A percentile compares a stretch with the other conserved stretches of the same genome.
Conservation (phyloP, 257 asterid species). For the Paraleonurus japonicus region DNA sequence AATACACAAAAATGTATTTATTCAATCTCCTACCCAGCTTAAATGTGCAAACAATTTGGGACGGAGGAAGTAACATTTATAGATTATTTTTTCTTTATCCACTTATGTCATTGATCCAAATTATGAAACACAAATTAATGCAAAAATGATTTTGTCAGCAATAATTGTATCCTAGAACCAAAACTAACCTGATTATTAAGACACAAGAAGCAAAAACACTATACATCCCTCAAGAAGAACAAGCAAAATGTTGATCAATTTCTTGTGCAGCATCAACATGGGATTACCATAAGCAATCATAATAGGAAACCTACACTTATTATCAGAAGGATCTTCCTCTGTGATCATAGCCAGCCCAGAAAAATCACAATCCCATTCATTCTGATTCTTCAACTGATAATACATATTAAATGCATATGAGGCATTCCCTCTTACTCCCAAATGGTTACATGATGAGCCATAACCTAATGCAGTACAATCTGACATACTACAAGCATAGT, state of each 20-base stretch:
- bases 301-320: constrained; percentile 59
- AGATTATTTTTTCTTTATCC: too few relatives aligned
- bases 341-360: constrained; percentile 66
- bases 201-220: constrained; percentile 70
- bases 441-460: constrained; percentile 84
- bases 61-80: too few relatives aligned
- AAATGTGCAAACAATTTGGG: too few relatives aligned
- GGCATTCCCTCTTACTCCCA: constrained; percentile 66
- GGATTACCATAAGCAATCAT: constrained; percentile 70
- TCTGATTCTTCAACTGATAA: constrained; percentile 74
- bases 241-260: constrained; percentile 51
- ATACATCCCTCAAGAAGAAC: constrained; percentile 67
- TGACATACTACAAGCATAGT: constrained; percentile 79
- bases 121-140: too few relatives aligned
- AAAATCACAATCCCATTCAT: constrained; percentile 82
- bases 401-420: constrained; percentile 96
- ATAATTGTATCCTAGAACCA: not conserved
- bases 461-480: constrained; percentile 89
- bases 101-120: too few relatives aligned
- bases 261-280: constrained; percentile 56
- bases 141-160: too few relatives aligned
- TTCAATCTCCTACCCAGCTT: too few relatives aligned
- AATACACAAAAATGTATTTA: too few relatives aligned
- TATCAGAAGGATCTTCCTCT: constrained; percentile 76
- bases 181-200: constrained; percentile 26